A percentile compares a stretch with the other conserved stretches of the same genome.
Evolutionary conservation across 305 asterid species (phyloP).

Genomic region (Plantago coronopus): DNA sequence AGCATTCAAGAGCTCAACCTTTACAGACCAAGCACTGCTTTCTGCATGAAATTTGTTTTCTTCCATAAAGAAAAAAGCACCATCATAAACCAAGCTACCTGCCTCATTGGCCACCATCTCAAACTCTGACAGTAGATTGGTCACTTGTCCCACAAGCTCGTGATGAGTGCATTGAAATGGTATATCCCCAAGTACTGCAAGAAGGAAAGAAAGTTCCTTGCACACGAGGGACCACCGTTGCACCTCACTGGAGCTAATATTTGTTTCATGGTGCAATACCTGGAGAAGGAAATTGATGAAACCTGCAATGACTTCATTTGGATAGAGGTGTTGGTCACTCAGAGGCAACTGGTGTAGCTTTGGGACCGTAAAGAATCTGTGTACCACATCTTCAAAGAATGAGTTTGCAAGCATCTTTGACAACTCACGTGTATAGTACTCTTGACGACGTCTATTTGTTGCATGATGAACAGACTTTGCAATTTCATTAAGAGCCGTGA

Average conservation of each 20-base stretch:
- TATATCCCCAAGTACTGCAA: not conserved
- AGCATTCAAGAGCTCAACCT: not conserved
- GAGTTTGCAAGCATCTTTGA: not conserved
- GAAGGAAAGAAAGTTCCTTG: slow-evolving; percentile 4
- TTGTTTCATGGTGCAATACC: not conserved
- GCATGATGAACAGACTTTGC: no score
- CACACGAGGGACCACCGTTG: not conserved
- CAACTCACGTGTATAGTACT: not conserved
- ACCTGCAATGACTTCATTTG: slow-evolving; percentile 1
- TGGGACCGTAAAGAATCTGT: not conserved
- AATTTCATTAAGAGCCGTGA: no score
- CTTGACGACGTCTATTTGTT: no score
- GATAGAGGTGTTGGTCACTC: not conserved
- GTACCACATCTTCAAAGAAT: not conserved
- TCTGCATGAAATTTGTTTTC: not conserved
- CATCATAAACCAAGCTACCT: not conserved
- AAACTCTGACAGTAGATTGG: not conserved
- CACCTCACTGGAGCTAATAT: not conserved
- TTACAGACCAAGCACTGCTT: not conserved
- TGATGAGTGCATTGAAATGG: not conserved
- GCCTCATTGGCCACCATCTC: not conserved
- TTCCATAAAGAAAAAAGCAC: not conserved
- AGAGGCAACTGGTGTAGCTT: not conserved
- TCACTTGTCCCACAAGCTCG: not conserved
- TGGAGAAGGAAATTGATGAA: not conserved